A percentile compares a stretch with the other conserved stretches of the same genome.
phyloP scores from a whole-genome alignment of 1,284 basidiomycete genomes.

The Austroboletus niveus region DNA sequence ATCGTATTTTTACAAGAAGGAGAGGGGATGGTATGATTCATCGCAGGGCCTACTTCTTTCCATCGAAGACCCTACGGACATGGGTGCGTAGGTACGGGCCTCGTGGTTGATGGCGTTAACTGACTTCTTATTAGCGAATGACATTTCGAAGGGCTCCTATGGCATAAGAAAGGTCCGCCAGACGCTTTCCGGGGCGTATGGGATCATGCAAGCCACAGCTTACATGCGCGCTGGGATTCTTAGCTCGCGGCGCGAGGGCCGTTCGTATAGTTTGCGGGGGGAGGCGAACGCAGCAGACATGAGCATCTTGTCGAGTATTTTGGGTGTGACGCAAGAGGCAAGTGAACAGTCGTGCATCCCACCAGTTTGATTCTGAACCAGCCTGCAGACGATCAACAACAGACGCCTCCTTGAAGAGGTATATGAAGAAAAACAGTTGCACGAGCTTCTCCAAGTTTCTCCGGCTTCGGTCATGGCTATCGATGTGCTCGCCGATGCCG shows the following conservation, averaged over 20 bases:
- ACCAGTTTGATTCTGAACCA: slow-evolving; percentile 5
- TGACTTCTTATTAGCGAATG: slow-evolving; percentile 64
- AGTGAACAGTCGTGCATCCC: slow-evolving; percentile 21
- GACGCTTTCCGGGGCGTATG: slow-evolving; percentile 84
- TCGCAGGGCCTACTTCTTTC: slow-evolving; percentile 65
- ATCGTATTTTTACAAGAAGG: slow-evolving; percentile 77
- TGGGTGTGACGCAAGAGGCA: slow-evolving; percentile 84
- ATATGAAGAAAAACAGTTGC: slow-evolving; percentile 61
- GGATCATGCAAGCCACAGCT: slow-evolving; percentile 73
- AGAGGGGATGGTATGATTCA: slow-evolving; percentile 77
- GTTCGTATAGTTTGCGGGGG: slow-evolving; percentile 44
- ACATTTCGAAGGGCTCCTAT: slow-evolving; percentile 89
- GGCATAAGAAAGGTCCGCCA: slow-evolving; percentile 80
- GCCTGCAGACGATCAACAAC: slow-evolving; percentile 64
- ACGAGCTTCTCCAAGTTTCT: slow-evolving; percentile 57
- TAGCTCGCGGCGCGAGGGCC: slow-evolving; percentile 49
- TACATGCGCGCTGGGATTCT: slow-evolving; percentile 61
- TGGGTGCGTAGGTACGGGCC: slow-evolving; percentile 52
- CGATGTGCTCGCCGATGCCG: slow-evolving; percentile 19
- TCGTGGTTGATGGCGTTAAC: slow-evolving; percentile 4
- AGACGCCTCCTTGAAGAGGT: slow-evolving; percentile 68
- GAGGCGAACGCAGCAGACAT: slow-evolving; percentile 59
- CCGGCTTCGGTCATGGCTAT: slow-evolving; percentile 28
- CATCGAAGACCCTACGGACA: slow-evolving; percentile 95
- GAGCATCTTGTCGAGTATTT: slow-evolving; percentile 78